Base-by-base conservation (phyloP, 495 filamentous ascomycete genomes). In the Jackrogersella multiformis region DNA sequence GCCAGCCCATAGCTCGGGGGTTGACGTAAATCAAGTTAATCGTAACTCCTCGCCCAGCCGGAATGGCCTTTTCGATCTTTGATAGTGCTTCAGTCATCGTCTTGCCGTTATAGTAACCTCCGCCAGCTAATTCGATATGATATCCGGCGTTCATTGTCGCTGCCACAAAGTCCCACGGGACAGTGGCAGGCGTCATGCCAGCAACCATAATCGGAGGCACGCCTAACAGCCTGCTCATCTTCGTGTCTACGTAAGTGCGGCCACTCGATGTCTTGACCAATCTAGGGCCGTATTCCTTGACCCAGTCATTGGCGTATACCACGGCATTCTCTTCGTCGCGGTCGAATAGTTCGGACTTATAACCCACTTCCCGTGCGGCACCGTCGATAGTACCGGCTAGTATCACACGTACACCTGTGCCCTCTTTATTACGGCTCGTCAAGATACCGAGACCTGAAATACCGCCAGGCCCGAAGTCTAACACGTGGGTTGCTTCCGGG, bases 21-120 rank as follows among this genome's bases (percentile, higher is more conserved):
- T 94, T 96, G 73, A 97, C 95, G 71, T 99, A 99, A 73, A 99
- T 99, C 57, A 99, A 75, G 74, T 99, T 99, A 70, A 97, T 81
- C 4, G 88, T 93, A 75, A 99, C 96, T 73, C 95, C 95, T 61
- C 93, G 92, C 46, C 95, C 95, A 13, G 95, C 87, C 18, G 92
- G 92, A 63, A 96, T 93, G 34, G 85, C 85, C 71, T 90, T 89
- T 71, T 97, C 94, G 61, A 99, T 95, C 83, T 97, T 97, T 52
- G 80, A 82, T 59, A 99, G 83, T 28, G 94, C 95, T 44, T 88
- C 90, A 0, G 92, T 96, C 90, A 99, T 93, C 8, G 84, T 89
- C 76, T 89, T 92, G 57, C 90, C 92, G 68, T 92, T 93, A 78
- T 94, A 97, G 78, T 99, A 99, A 62, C 95, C 95, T 74, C 93